These are phyloP conservation scores for Lactuca saligna DNA, from an alignment of 129 eudicot genomes.

Conservation along the genomic window DNA sequence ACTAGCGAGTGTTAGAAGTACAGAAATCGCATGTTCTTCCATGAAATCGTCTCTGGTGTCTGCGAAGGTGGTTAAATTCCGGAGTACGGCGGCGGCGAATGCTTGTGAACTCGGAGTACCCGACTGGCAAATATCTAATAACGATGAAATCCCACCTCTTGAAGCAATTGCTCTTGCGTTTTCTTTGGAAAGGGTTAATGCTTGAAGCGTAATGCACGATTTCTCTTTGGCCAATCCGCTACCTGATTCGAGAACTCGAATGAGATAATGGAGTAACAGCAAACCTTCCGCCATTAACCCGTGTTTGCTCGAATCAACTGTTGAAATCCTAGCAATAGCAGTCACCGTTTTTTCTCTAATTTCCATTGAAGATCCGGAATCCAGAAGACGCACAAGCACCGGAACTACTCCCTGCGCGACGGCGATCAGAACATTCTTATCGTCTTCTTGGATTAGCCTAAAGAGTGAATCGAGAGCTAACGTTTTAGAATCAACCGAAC, in stretches of 20 bases:
- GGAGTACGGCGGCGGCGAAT: constrained; percentile 58
- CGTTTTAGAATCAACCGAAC: constrained; percentile 48
- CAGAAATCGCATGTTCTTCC: constrained; percentile 52
- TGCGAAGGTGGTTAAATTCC: constrained; percentile 43
- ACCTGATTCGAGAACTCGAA: constrained; percentile 64
- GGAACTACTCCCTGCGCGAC: constrained; percentile 76
- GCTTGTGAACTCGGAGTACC: constrained; percentile 71
- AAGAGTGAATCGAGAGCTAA: constrained; percentile 46
- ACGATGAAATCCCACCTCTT: constrained; percentile 61
- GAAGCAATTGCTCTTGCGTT: constrained; percentile 63
- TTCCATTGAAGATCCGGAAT: constrained; percentile 46
- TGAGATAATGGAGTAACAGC: constrained; percentile 42
- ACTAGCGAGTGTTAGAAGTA: constrained; percentile 41
- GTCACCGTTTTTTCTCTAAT: constrained; percentile 48
- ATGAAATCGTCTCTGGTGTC: constrained; percentile 43
- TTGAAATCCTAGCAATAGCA: constrained; percentile 61
- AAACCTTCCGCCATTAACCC: constrained; percentile 55
- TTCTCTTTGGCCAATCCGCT: constrained; percentile 61
- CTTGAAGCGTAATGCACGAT: constrained; percentile 54
- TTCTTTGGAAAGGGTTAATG: constrained; percentile 49
- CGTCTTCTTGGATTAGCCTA: constrained; percentile 48
- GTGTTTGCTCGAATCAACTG: constrained; percentile 40
- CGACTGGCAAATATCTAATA: constrained; percentile 55
- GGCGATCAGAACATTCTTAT: constrained; percentile 56
- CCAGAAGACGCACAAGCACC: constrained; percentile 51